phyloP scores from a whole-genome alignment of 2,329 filamentous ascomycete genomes.

The Diaporthe sp. region DNA sequence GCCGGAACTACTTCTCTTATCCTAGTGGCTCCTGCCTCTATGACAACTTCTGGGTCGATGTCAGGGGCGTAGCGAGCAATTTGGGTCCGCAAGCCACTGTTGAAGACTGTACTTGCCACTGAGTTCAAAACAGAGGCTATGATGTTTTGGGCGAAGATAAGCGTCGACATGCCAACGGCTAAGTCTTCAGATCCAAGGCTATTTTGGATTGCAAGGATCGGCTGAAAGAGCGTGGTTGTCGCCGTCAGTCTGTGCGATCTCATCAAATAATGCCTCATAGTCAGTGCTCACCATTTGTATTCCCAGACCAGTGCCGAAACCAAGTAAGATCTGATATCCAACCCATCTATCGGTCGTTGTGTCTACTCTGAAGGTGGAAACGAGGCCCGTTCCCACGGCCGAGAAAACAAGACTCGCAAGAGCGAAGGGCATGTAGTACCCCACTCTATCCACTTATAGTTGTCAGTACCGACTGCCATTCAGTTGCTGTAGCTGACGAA shows the following conservation, averaged over 20 bases:
- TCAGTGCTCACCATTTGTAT: slow-evolving; percentile 21
- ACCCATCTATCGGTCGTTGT: slow-evolving; percentile 12
- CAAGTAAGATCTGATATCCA: slow-evolving; percentile 21
- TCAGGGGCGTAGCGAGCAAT: neutral
- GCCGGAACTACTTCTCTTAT: neutral
- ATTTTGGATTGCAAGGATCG: slow-evolving; percentile 11
- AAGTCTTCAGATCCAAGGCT: neutral
- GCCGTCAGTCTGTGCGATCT: neutral
- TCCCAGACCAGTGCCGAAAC: slow-evolving; percentile 15
- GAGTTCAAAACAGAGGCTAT: slow-evolving; percentile 1
- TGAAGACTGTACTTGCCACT: neutral
- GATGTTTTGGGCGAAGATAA: slow-evolving; percentile 1
- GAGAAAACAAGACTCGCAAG: neutral
- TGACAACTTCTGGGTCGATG: neutral
- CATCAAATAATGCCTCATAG: neutral
- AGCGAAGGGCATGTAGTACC: neutral
- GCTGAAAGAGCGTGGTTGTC: neutral
- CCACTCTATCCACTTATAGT: neutral
- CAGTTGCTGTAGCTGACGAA: neutral
- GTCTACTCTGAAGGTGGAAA: slow-evolving; percentile 10
- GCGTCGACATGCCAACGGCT: slow-evolving; percentile 6
- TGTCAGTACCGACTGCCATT: neutral
- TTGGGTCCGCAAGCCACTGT: neutral
- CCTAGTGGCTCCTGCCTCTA: neutral
- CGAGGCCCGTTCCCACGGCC: neutral